Conservation (phyloP, 2,329 filamentous ascomycete species). For the Coniochaeta prunicola region DNA sequence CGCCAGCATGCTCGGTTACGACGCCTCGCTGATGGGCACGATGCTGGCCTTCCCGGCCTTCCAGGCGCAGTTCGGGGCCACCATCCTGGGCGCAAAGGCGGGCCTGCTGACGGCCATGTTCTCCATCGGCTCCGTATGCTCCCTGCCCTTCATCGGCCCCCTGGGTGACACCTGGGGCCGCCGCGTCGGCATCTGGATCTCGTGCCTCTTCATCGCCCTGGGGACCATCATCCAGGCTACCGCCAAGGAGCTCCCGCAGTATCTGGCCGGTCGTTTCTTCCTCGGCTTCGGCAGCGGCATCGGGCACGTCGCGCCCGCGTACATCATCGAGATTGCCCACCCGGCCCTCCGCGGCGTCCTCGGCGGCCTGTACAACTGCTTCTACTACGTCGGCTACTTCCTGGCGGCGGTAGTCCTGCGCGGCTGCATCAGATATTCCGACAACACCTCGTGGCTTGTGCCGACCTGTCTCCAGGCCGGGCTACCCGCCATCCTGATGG, state of each 20-base stretch:
- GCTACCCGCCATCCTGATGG: conserved; percentile 28
- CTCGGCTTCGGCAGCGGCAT: not conserved
- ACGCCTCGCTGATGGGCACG: conserved; percentile 6
- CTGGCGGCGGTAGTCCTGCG: conserved; percentile 3
- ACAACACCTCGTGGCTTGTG: conserved; percentile 4
- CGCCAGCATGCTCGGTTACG: not conserved
- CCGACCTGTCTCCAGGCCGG: conserved; percentile 15
- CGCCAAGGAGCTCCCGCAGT: not conserved
- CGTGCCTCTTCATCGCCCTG: not conserved
- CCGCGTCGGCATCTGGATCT: not conserved
- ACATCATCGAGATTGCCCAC: not conserved
- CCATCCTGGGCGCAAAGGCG: conserved; percentile 3
- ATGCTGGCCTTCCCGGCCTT: conserved; percentile 5
- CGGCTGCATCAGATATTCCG: conserved; percentile 4
- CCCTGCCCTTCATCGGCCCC: not conserved
- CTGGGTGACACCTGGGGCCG: not conserved
- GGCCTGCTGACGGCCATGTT: not conserved
- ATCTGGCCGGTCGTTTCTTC: not conserved
- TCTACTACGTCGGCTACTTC: not conserved
- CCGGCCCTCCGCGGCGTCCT: not conserved
- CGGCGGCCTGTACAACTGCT: not conserved
- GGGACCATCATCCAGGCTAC: not conserved
- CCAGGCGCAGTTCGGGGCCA: conserved; percentile 6
- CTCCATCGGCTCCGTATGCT: not conserved
- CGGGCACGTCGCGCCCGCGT: not conserved